Percentiles rank a stretch among this genome's conserved stretches.
Evolutionary conservation across 192 early-diverging fungal genomes (phyloP).

Genomic region (Thoreauomyces humboldtii): DNA sequence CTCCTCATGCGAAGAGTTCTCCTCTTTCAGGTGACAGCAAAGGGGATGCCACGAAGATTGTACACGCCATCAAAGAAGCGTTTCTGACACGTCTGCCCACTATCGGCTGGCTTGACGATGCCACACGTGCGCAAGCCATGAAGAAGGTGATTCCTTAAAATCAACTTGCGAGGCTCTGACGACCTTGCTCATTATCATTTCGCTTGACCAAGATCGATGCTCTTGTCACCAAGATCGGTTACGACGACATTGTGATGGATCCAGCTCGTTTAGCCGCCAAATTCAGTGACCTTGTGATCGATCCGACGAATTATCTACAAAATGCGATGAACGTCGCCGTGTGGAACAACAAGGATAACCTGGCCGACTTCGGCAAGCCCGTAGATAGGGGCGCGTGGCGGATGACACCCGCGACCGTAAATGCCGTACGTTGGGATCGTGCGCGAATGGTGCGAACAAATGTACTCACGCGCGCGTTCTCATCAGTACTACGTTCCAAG

Average conservation of each 20-base stretch:
- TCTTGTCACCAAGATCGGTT: constrained; percentile 31
- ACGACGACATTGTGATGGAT: constrained; percentile 28
- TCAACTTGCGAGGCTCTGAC: too few relatives aligned
- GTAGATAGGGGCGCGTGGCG: constrained; percentile 29
- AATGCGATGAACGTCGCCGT: constrained; percentile 3
- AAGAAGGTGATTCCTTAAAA: constrained; percentile 29
- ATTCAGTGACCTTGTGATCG: neutral
- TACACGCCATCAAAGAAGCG: constrained; percentile 18
- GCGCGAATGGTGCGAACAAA: neutral
- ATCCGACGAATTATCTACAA: constrained; percentile 16
- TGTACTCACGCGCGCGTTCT: neutral
- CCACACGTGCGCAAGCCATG: constrained; percentile 20
- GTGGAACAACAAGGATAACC: constrained; percentile 4
- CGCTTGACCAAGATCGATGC: constrained; percentile 5
- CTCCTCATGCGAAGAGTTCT: too few relatives aligned
- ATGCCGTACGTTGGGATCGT: constrained; percentile 24
- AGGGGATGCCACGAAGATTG: constrained; percentile 1
- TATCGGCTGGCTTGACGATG: constrained; percentile 35
- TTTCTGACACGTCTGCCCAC: constrained; percentile 27
- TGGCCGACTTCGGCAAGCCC: constrained; percentile 14
- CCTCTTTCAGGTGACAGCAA: constrained; percentile 27
- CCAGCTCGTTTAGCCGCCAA: constrained; percentile 22
- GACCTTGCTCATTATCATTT: neutral
- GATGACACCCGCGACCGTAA: constrained; percentile 33
- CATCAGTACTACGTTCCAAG: constrained; percentile 32